A percentile compares a stretch with the other conserved stretches of the same genome.
Conservation (phyloP, 2,329 filamentous ascomycete species). For the Microdochium nivale region DNA sequence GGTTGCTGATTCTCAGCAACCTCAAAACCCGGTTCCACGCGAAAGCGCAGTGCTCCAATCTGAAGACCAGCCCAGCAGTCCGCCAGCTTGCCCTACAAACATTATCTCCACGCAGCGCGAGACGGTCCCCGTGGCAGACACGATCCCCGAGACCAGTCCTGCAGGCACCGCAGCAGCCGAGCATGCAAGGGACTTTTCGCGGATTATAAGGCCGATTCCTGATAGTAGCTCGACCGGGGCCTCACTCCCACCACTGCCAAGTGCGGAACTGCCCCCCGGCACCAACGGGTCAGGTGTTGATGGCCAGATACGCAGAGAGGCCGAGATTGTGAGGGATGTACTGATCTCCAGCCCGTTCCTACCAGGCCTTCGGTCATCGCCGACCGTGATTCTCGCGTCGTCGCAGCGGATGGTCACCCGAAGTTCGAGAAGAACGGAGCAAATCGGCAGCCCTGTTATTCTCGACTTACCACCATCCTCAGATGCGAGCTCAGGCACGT, state of each 20-base stretch:
- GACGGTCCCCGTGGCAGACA: conserved; percentile 8
- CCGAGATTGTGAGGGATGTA: background rate
- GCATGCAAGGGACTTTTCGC: background rate
- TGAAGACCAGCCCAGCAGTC: conserved; percentile 1
- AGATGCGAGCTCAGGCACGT: conserved; percentile 12
- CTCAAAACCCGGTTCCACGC: background rate
- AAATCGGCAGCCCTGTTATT: conserved; percentile 2
- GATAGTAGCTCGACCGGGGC: background rate
- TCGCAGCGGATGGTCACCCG: conserved; percentile 11
- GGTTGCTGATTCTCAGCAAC: conserved; percentile 20
- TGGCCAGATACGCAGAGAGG: background rate
- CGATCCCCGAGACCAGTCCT: conserved; percentile 22
- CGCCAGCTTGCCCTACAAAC: background rate
- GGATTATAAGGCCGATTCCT: background rate
- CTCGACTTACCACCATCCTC: conserved; percentile 8
- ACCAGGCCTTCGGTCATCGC: conserved; percentile 9
- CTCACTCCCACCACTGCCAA: background rate
- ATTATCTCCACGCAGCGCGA: background rate
- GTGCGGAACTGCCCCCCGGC: background rate
- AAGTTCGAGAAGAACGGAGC: conserved; percentile 9
- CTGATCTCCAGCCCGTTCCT: background rate
- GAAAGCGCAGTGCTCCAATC: conserved; percentile 2
- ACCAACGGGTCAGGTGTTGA: background rate
- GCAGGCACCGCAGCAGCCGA: conserved; percentile 6
- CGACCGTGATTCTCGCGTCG: conserved; percentile 14